Percentiles rank a stretch among this genome's conserved stretches.
Evolutionary conservation across 2,329 filamentous ascomycete species (phyloP).

Genomic region (Trichoderma harzianum): DNA sequence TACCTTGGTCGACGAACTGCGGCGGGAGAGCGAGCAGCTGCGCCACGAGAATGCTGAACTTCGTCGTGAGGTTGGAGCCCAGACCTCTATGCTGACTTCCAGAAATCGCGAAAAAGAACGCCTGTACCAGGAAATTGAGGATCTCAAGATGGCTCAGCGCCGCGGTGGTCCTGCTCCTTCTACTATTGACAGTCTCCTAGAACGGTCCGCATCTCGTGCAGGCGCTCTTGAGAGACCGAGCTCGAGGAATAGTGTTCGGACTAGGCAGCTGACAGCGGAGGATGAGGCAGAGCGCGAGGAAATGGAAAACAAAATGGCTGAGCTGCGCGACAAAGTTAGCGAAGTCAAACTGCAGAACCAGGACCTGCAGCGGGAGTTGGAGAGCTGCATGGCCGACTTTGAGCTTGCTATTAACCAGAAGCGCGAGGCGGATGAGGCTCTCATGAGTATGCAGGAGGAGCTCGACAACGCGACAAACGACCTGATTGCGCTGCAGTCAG

Average conservation of each 20-base stretch:
- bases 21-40: constrained; percentile 67
- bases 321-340: constrained; percentile 81
- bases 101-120: constrained; percentile 92
- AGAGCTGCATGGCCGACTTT: constrained; percentile 75
- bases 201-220: constrained; percentile 87
- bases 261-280: constrained; percentile 56
- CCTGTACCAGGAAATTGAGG: constrained; percentile 94
- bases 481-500: constrained; percentile 71
- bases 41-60: constrained; percentile 91
- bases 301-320: constrained; percentile 77
- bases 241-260: constrained; percentile 69
- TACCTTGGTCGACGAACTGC: constrained; percentile 73
- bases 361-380: constrained; percentile 77
- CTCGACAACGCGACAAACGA: constrained; percentile 77
- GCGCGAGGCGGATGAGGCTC: constrained; percentile 56
- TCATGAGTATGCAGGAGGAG: constrained; percentile 70
- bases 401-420: constrained; percentile 66
- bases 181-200: constrained; percentile 84
- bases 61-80: constrained; percentile 86
- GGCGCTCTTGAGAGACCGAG: constrained; percentile 65
- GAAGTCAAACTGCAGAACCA: constrained; percentile 86
- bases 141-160: constrained; percentile 83
- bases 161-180: constrained; percentile 61
- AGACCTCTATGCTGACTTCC: constrained; percentile 96
- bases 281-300: constrained; percentile 82